phyloP scores from a whole-genome alignment of 2,329 filamentous ascomycete genomes.

The Emericellopsis atlantica region DNA sequence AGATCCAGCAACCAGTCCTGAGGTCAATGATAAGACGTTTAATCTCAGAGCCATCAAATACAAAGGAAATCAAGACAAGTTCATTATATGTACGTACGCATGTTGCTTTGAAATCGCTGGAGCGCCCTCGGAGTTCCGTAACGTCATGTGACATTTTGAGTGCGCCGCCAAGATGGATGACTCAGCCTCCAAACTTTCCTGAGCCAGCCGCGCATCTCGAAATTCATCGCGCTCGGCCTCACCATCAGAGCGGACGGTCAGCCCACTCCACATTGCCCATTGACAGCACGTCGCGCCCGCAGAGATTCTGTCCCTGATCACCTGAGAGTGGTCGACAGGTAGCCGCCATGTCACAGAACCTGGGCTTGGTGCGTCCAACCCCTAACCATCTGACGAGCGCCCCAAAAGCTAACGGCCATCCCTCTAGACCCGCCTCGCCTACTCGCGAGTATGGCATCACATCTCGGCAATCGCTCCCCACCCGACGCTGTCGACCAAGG shows the following conservation, averaged over 20 bases:
- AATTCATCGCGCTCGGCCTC: conserved; percentile 1
- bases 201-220: background rate
- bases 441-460: conserved; percentile 91
- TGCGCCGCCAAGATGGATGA: background rate
- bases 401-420: background rate
- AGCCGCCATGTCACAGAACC: conserved; percentile 61
- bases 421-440: conserved; percentile 79
- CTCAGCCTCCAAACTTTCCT: conserved; percentile 1
- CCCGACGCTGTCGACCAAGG: conserved; percentile 44
- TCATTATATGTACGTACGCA: too few relatives aligned
- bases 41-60: too few relatives aligned
- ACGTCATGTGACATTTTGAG: conserved; percentile 1
- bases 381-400: conserved; percentile 1
- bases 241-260: too few relatives aligned
- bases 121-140: conserved; percentile 2
- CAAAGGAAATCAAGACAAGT: too few relatives aligned
- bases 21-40: too few relatives aligned
- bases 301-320: too few relatives aligned
- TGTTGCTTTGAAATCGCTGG: conserved; percentile 1
- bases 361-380: conserved; percentile 50
- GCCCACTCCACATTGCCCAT: too few relatives aligned
- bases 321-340: conserved; percentile 1
- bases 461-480: conserved; percentile 59
- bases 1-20: too few relatives aligned
- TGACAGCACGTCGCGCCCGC: too few relatives aligned